A percentile compares a stretch with the other conserved stretches of the same genome.
Evolutionary conservation across 2,329 filamentous ascomycete genomes (phyloP).

Genomic region (Mycosphaerella arachidis): DNA sequence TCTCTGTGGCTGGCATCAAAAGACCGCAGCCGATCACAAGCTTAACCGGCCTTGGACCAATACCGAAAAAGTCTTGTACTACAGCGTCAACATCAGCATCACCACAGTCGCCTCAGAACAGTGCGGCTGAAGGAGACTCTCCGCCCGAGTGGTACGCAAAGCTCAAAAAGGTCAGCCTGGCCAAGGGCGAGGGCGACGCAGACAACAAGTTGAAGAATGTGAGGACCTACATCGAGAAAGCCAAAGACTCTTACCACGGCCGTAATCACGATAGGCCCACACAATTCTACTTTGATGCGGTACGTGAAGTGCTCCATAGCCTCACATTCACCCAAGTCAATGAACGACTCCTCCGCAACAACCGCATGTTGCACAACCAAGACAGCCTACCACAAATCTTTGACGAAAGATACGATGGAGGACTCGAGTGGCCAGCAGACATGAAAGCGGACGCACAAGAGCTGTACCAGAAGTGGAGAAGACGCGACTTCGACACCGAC

Average conservation of each 20-base stretch:
- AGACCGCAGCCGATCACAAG: neutral
- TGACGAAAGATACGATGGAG: conserved; percentile 14
- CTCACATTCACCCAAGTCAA: conserved; percentile 37
- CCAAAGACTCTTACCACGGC: neutral
- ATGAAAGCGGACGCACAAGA: conserved; percentile 45
- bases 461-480: conserved; percentile 45
- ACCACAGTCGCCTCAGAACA: conserved; percentile 1
- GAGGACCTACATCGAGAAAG: neutral
- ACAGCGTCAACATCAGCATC: neutral
- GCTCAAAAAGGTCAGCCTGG: neutral
- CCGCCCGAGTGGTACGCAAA: conserved; percentile 24
- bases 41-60: neutral
- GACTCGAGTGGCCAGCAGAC: conserved; percentile 41
- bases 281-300: conserved; percentile 25
- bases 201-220: neutral
- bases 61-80: neutral
- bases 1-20: neutral
- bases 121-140: neutral
- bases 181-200: neutral
- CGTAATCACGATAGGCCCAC: neutral
- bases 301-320: conserved; percentile 38
- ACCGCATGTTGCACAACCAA: conserved; percentile 35
- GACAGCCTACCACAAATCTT: conserved; percentile 43
- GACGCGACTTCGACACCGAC: conserved; percentile 40
- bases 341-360: conserved; percentile 31